A percentile compares a stretch with the other conserved stretches of the same genome.
phyloP scores from a whole-genome alignment of 2,329 filamentous ascomycete genomes.

The Thielaviopsis musarum region DNA sequence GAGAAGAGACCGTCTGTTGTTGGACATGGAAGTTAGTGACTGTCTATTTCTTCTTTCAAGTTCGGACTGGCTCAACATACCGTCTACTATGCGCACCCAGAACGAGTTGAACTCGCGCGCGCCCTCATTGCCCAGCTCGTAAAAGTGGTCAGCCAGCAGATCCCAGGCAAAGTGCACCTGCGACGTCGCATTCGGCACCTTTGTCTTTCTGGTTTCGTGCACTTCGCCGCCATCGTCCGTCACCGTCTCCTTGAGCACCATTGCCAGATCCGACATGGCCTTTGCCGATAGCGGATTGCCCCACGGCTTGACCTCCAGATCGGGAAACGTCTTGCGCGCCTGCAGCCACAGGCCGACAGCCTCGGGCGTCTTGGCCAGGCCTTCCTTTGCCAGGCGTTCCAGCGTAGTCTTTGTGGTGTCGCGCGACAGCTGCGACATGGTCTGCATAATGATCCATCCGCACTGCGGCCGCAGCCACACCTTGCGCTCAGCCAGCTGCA shows the following conservation, averaged over 20 bases:
- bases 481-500: slow-evolving; percentile 63
- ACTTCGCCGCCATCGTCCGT: slow-evolving; percentile 27
- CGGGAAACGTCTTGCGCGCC: slow-evolving; percentile 45
- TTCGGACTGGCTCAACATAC: slow-evolving; percentile 40
- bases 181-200: slow-evolving; percentile 60
- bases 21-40: too few relatives aligned
- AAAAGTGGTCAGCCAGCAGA: slow-evolving; percentile 45
- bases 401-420: slow-evolving; percentile 45
- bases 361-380: slow-evolving; percentile 66
- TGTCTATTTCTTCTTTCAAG: too few relatives aligned
- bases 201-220: slow-evolving; percentile 25
- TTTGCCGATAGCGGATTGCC: slow-evolving; percentile 55
- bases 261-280: slow-evolving; percentile 51
- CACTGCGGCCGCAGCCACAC: slow-evolving; percentile 82
- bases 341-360: slow-evolving; percentile 79
- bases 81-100: slow-evolving; percentile 76
- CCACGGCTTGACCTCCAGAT: slow-evolving; percentile 55
- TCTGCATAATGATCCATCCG: slow-evolving; percentile 63
- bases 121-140: slow-evolving; percentile 21
- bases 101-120: slow-evolving; percentile 51
- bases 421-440: slow-evolving; percentile 44
- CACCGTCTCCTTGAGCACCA: slow-evolving; percentile 60
- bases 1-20: slow-evolving; percentile 63
- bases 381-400: slow-evolving; percentile 41
- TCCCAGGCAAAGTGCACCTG: slow-evolving; percentile 83